Base-by-base conservation (phyloP, 2,329 filamentous ascomycete species). In the Arthrobotrys musiformis region DNA sequence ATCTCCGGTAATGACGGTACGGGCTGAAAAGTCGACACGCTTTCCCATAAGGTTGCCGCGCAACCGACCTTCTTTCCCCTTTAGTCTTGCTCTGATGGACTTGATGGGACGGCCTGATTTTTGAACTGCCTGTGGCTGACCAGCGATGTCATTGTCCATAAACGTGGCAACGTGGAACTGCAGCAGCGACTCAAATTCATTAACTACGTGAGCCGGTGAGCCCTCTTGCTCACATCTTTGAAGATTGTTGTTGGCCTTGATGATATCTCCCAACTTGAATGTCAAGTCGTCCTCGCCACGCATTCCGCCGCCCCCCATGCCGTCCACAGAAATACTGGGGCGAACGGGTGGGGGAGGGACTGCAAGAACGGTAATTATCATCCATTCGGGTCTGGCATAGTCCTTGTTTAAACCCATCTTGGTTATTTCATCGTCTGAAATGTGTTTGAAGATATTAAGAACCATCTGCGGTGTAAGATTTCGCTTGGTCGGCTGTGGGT, bases 11-110 rank as follows among this genome's bases (percentile, higher is more conserved):
- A 99, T 99, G 86, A 99, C 95, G 33, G 96, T 99, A 90, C 95
- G 95, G 40, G 96, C 96, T 0, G 96, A 99, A 82, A 99, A 99
- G 83, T 99, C 95, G 78, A 99, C 95, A 89, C 94, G 93, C 86
- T 99, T 99, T 79, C 95, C 95, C 96, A 99, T 99, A 87, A 99
- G 87, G 85, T 99, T 99, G 83, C 96, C 95, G 86, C 95, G 91
- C 24, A 99, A 89, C 87, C 95, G 93, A 81, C 95, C 95, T 83
- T 99, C 95, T 85, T 99, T 99, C 79, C 96, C 96, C 90, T 99
- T 99, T 83, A 99, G 88, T 85, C 95, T 94, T 78, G 93, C 93
- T 81, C 96, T 92, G 80, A 99, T 97, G 15, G 95, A 93, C 86
- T 99, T 99, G 80, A 99, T 92, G 0, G 96, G 94, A 82, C 96